Evolutionary conservation across 768 basidiomycete species (phyloP).

Genomic region (Leucocoprinus birnbaumii): DNA sequence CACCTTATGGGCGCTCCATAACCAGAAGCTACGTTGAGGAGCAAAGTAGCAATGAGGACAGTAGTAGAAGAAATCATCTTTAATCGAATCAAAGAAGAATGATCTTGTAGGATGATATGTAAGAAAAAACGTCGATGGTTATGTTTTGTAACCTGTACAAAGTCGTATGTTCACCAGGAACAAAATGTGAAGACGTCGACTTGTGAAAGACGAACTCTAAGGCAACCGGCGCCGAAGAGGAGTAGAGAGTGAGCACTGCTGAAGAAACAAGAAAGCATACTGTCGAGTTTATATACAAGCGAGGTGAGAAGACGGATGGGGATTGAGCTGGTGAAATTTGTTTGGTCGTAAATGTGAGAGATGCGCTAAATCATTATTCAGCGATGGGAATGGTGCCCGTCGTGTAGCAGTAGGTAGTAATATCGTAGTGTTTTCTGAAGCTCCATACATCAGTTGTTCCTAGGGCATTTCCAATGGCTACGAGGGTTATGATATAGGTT

Average conservation of each 20-base stretch:
- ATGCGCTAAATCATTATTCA: not conserved
- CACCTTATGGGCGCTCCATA: constrained; percentile 39
- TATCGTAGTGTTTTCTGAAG: not conserved
- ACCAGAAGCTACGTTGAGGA: constrained; percentile 32
- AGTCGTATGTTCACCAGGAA: constrained; percentile 24
- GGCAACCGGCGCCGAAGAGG: constrained; percentile 45
- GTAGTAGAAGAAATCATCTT: constrained; percentile 39
- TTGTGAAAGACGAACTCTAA: constrained; percentile 36
- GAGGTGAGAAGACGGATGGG: not conserved
- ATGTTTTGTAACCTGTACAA: constrained; percentile 21
- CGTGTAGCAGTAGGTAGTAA: no score
- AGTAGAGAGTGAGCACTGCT: constrained; percentile 41
- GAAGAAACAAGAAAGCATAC: constrained; percentile 22
- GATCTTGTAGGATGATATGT: constrained; percentile 17
- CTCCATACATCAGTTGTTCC: not conserved
- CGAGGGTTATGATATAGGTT: no score
- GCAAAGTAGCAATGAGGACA: constrained; percentile 34
- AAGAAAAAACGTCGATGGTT: constrained; percentile 16
- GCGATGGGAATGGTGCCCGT: not conserved
- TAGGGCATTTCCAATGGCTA: not conserved
- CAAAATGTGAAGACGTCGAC: constrained; percentile 29
- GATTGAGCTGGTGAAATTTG: not conserved
- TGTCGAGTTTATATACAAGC: constrained; percentile 28
- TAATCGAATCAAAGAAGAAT: constrained; percentile 17
- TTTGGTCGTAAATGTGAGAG: constrained; percentile 6